Conservation (phyloP, 345 rosid species). For the Citrus unshiu region DNA sequence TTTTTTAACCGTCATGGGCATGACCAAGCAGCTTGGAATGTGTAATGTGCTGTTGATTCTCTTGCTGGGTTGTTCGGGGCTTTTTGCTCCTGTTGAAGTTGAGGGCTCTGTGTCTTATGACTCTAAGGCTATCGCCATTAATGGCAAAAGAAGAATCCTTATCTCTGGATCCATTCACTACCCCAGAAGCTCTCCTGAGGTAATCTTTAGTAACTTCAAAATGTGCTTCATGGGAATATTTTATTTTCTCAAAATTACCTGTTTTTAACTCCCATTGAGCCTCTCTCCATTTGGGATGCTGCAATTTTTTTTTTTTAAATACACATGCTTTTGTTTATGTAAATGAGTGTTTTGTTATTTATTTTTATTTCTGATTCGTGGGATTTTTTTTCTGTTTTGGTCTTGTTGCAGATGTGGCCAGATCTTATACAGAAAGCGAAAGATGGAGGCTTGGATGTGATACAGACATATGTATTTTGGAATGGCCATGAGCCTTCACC, state of each 20-base stretch:
- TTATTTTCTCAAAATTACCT: slow-evolving; percentile 13
- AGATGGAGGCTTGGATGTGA: slow-evolving; percentile 95
- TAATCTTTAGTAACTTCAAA: slow-evolving; percentile 16
- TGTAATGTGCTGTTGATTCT: slow-evolving; percentile 41
- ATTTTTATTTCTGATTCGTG: background rate
- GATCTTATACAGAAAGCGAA: slow-evolving; percentile 94
- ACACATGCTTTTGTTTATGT: background rate
- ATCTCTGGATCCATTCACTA: slow-evolving; percentile 98
- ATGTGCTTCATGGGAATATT: slow-evolving; percentile 22
- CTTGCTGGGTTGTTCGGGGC: slow-evolving; percentile 25
- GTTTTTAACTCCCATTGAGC: background rate
- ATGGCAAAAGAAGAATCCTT: slow-evolving; percentile 90
- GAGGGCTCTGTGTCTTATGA: slow-evolving; percentile 83
- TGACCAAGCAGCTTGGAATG: slow-evolving; percentile 40
- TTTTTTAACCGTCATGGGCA: slow-evolving; percentile 22
- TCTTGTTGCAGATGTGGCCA: slow-evolving; percentile 90
- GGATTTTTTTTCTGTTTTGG: background rate
- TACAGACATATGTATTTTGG: slow-evolving; percentile 99
- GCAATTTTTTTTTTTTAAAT: background rate
- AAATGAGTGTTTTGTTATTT: background rate
- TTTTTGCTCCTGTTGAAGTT: slow-evolving; percentile 33
- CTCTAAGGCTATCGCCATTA: slow-evolving; percentile 67
- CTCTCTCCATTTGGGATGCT: slow-evolving; percentile 17
- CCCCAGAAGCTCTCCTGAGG: slow-evolving; percentile 99
- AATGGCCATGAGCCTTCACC: slow-evolving; percentile 96